phyloP scores from a whole-genome alignment of 257 asterid genomes.

The Solanum neorickii region DNA sequence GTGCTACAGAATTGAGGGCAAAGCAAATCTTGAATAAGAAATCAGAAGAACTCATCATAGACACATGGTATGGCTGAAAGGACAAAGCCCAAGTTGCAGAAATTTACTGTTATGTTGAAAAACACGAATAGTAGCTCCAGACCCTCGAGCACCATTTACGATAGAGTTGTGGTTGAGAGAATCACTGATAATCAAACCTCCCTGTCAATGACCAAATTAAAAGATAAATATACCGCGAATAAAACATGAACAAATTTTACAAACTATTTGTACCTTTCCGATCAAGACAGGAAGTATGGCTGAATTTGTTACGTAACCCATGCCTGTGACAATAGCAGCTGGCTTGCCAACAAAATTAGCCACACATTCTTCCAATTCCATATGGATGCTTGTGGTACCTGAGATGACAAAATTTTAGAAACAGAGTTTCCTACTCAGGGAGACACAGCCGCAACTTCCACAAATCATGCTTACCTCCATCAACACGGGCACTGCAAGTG shows the following conservation, averaged over 20 bases:
- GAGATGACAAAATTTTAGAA: slow-evolving; percentile 6
- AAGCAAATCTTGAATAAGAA: background rate
- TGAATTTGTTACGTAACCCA: slow-evolving; percentile 96
- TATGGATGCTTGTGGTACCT: slow-evolving; percentile 79
- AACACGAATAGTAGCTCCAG: slow-evolving; percentile 92
- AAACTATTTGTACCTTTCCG: slow-evolving; percentile 57
- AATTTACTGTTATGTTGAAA: slow-evolving; percentile 92
- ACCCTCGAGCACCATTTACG: slow-evolving; percentile 98
- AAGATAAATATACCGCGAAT: background rate
- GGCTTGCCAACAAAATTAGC: slow-evolving; percentile 89
- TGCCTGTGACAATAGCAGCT: slow-evolving; percentile 88
- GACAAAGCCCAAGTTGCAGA: slow-evolving; percentile 1
- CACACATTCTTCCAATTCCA: slow-evolving; percentile 79
- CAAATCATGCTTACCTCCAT: slow-evolving; percentile 58
- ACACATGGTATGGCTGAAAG: background rate
- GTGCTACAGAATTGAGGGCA: slow-evolving; percentile 42
- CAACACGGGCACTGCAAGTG: slow-evolving; percentile 93
- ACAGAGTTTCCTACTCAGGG: background rate
- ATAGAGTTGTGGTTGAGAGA: slow-evolving; percentile 95
- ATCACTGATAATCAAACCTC: slow-evolving; percentile 91
- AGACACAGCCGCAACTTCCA: background rate
- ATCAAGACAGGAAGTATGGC: slow-evolving; percentile 85
- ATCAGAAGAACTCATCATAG: background rate
- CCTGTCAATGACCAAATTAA: slow-evolving; percentile 34
- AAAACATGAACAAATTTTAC: background rate